Conservation (phyloP, 2,329 filamentous ascomycete species). For the Colletotrichum sp. region DNA sequence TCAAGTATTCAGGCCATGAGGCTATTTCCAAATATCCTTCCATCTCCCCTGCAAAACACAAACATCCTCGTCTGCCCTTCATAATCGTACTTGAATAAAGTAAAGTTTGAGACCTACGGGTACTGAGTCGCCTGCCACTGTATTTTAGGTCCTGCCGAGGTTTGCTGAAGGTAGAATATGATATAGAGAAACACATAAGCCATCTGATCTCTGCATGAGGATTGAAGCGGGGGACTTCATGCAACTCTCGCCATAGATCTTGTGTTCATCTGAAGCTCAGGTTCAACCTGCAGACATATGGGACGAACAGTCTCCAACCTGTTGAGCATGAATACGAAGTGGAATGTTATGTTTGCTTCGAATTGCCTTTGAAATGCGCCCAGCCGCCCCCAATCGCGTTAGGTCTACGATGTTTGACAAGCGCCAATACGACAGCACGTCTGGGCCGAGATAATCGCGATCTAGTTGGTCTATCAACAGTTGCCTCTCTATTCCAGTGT, state of each 20-base stretch:
- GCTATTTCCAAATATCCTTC: too few relatives aligned
- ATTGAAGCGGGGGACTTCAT: neutral
- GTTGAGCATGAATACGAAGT: neutral
- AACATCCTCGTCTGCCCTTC: neutral
- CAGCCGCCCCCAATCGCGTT: neutral
- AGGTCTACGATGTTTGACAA: neutral
- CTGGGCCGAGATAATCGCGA: neutral
- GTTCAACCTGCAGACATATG: neutral
- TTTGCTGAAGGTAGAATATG: neutral
- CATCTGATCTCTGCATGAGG: neutral
- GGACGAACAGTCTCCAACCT: neutral
- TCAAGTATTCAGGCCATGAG: too few relatives aligned
- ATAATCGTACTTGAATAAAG: neutral
- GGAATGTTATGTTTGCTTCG: neutral
- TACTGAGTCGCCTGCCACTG: neutral
- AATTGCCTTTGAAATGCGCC: neutral
- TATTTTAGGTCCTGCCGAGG: neutral
- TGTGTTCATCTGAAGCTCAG: neutral
- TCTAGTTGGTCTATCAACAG: neutral
- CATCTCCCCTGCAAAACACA: neutral
- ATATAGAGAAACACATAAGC: neutral
- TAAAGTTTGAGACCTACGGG: neutral
- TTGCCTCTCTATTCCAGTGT: neutral
- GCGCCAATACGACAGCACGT: neutral
- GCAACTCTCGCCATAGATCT: neutral